A percentile compares a stretch with the other conserved stretches of the same genome.
Conservation (phyloP, 208 protist species). For the Wallacemonas collosoma region DNA sequence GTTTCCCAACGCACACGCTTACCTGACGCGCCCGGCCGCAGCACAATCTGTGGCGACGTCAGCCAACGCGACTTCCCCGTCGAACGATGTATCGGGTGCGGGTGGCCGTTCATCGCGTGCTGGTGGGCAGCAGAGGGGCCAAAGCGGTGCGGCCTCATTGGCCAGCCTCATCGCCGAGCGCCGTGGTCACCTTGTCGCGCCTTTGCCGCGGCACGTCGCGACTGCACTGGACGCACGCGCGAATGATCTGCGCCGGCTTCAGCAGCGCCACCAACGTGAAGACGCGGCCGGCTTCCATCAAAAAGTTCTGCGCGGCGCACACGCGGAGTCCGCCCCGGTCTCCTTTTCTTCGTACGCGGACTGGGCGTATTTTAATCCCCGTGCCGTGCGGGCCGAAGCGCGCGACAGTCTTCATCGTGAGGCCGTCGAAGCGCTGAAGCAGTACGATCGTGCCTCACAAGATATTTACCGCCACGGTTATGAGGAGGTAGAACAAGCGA, state of each 20-base stretch:
- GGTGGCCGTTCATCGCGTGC: neutral
- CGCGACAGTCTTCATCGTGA: slow-evolving; percentile 59
- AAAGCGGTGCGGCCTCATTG: slow-evolving; percentile 46
- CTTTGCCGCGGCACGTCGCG: slow-evolving; percentile 53
- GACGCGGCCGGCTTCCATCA: slow-evolving; percentile 64
- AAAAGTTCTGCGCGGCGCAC: slow-evolving; percentile 36
- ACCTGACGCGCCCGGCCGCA: slow-evolving; percentile 65
- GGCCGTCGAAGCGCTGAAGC: slow-evolving; percentile 57
- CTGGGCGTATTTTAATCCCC: slow-evolving; percentile 85
- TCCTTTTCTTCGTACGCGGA: slow-evolving; percentile 70
- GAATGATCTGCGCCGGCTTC: slow-evolving; percentile 69
- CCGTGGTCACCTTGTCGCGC: slow-evolving; percentile 66
- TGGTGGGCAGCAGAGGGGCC: slow-evolving; percentile 13
- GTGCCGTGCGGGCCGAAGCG: slow-evolving; percentile 72
- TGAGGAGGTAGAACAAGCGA: slow-evolving; percentile 42
- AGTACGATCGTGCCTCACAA: slow-evolving; percentile 58
- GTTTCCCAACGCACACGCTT: slow-evolving; percentile 69
- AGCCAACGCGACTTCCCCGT: neutral
- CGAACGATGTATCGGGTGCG: no score
- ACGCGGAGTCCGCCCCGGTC: slow-evolving; percentile 49
- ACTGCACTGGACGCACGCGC: slow-evolving; percentile 60
- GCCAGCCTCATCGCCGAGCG: slow-evolving; percentile 69
- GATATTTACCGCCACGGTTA: slow-evolving; percentile 70
- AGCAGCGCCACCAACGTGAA: slow-evolving; percentile 82
- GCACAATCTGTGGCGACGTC: slow-evolving; percentile 19